phyloP scores from a whole-genome alignment of 352 stramenopile genomes.

The Globisporangium camurandrum region DNA sequence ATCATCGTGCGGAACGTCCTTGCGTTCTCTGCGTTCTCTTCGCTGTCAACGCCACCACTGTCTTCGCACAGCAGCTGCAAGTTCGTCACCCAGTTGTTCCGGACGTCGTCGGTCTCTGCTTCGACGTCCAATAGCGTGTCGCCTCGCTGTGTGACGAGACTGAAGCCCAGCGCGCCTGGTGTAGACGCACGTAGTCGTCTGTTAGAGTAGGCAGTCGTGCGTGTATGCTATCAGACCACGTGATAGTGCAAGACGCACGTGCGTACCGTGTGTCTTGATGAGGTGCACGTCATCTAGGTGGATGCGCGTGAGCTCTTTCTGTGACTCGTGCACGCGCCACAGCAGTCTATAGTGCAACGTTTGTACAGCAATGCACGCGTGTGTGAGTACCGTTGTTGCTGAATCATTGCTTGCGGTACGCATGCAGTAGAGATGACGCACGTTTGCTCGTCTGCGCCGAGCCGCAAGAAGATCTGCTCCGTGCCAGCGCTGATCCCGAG shows the following conservation, averaged over 20 bases:
- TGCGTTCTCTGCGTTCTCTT: slow-evolving; percentile 11
- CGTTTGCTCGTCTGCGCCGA: slow-evolving; percentile 58
- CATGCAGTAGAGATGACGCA: slow-evolving; percentile 7
- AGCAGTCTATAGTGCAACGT: slow-evolving; percentile 29
- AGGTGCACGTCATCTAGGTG: slow-evolving; percentile 38
- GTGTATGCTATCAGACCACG: no score
- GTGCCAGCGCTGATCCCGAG: slow-evolving; percentile 54
- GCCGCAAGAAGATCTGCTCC: slow-evolving; percentile 53
- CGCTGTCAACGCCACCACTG: slow-evolving; percentile 21
- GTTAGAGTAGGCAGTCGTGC: background rate
- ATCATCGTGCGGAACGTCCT: slow-evolving; percentile 65
- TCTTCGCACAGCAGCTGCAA: slow-evolving; percentile 73
- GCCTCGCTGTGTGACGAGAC: slow-evolving; percentile 49
- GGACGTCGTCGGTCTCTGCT: slow-evolving; percentile 46
- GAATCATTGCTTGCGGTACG: no score
- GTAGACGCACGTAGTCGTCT: background rate
- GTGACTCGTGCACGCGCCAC: slow-evolving; percentile 54
- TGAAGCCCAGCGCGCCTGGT: slow-evolving; percentile 33
- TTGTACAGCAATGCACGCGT: no score
- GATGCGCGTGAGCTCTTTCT: slow-evolving; percentile 40
- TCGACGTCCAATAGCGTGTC: slow-evolving; percentile 68
- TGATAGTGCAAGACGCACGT: background rate
- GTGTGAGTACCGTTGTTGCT: no score
- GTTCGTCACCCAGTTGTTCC: slow-evolving; percentile 64
- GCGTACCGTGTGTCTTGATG: slow-evolving; percentile 44